Evolutionary conservation across 306 rosid genomes (phyloP).

Genomic region (Glycine tomentella): DNA sequence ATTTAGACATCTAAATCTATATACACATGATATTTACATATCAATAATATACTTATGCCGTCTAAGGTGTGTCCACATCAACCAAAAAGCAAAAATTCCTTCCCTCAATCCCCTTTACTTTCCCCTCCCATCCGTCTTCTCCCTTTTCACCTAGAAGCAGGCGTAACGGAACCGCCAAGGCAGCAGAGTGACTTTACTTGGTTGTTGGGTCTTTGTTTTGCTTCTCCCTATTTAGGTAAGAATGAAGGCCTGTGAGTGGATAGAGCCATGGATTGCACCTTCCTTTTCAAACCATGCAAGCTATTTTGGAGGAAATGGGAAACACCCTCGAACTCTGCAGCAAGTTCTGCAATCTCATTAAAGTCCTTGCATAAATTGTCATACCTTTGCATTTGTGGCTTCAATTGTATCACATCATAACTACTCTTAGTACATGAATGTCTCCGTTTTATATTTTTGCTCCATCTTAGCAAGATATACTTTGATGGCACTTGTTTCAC

Average conservation of each 20-base stretch:
- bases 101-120: background rate
- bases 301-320: background rate
- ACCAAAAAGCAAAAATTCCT: background rate
- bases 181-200: background rate
- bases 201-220: background rate
- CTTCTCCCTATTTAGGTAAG: background rate
- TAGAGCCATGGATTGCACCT: background rate
- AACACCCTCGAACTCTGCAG: slow-evolving; percentile 7
- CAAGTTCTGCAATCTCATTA: slow-evolving; percentile 6
- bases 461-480: slow-evolving; percentile 16
- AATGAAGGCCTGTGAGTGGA: background rate
- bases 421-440: slow-evolving; percentile 15
- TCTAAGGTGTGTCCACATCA: background rate
- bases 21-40: background rate
- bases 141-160: background rate
- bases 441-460: slow-evolving; percentile 8
- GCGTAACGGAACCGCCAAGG: background rate
- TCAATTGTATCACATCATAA: background rate
- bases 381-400: slow-evolving; percentile 6
- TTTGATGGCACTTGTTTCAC: slow-evolving; percentile 10
- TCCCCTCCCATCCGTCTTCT: background rate
- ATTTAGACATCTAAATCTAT: background rate
- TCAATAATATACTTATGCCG: background rate
- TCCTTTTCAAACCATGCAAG: background rate
- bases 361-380: slow-evolving; percentile 14